phyloP scores from a whole-genome alignment of 345 rosid species.

The Lenwebbia sp. region DNA sequence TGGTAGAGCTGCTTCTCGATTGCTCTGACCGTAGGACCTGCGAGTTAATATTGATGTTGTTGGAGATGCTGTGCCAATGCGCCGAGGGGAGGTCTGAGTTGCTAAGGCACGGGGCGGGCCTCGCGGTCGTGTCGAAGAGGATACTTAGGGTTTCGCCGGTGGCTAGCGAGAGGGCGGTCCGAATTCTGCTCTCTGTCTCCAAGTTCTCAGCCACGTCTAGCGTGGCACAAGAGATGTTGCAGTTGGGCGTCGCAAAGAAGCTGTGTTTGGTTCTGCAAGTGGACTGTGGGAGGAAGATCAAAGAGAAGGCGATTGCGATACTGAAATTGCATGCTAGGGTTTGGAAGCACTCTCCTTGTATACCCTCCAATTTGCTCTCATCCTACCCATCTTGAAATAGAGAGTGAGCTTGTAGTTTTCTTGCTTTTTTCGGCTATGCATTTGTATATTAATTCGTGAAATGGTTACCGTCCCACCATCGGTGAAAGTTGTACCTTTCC shows the following conservation, averaged over 20 bases:
- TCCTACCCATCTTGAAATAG: constrained; percentile 15
- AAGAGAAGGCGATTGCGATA: constrained; percentile 32
- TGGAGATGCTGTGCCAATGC: constrained; percentile 27
- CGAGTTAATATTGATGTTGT: constrained; percentile 27
- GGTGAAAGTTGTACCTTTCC: not conserved
- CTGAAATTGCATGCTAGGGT: constrained; percentile 26
- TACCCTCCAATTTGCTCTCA: constrained; percentile 16
- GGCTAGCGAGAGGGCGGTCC: constrained; percentile 31
- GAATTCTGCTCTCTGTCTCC: constrained; percentile 19
- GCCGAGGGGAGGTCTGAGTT: constrained; percentile 35
- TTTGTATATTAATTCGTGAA: not conserved
- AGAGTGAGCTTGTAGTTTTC: not conserved
- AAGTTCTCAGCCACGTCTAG: constrained; percentile 18
- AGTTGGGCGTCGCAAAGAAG: constrained; percentile 26
- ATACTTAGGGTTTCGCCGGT: constrained; percentile 27
- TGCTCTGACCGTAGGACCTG: constrained; percentile 14
- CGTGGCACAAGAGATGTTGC: constrained; percentile 35
- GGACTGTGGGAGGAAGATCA: constrained; percentile 13
- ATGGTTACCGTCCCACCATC: not conserved
- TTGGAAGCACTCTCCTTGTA: constrained; percentile 35
- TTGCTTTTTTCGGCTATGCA: not conserved
- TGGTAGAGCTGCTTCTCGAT: constrained; percentile 43
- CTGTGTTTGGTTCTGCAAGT: constrained; percentile 29
- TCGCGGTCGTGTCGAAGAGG: constrained; percentile 25
- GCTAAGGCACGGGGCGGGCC: constrained; percentile 22